Evolutionary conservation across 345 rosid species (phyloP).

Genomic region (Murraya koenigii): DNA sequence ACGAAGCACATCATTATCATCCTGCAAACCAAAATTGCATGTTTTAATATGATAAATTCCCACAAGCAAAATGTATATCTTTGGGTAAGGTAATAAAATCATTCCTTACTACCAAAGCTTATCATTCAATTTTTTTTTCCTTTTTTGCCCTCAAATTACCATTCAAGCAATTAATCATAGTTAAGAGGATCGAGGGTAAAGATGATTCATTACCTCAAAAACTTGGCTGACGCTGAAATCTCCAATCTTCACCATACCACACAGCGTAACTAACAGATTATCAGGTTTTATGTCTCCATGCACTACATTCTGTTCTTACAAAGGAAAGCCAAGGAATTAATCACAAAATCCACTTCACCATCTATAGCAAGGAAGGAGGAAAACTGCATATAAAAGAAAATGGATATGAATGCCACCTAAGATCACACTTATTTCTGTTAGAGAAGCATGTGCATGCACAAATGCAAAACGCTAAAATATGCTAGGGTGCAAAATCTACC

Average conservation of each 20-base stretch:
- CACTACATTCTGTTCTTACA: conserved; percentile 64
- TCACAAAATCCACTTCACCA: background rate
- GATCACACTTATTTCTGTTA: background rate
- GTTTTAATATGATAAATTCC: background rate
- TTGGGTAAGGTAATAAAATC: background rate
- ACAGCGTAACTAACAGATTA: conserved; percentile 74
- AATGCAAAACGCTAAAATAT: background rate
- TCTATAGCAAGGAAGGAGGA: background rate
- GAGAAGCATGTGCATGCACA: background rate
- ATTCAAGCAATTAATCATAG: background rate
- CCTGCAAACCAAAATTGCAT: conserved; percentile 42
- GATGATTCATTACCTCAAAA: conserved; percentile 64
- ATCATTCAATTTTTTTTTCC: background rate
- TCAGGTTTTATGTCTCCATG: conserved; percentile 99
- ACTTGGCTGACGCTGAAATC: conserved; percentile 99
- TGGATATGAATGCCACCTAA: background rate
- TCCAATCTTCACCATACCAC: conserved; percentile 86
- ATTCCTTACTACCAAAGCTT: background rate
- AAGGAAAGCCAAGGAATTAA: conserved; percentile 7
- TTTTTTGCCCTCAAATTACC: too few relatives aligned
- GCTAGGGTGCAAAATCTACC: background rate
- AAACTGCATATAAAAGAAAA: background rate
- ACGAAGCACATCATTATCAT: conserved; percentile 91
- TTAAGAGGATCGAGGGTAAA: background rate
- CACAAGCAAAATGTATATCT: background rate